Evolutionary conservation across 805 yeast species (phyloP).

Genomic region (Yarrowia hollandica): DNA sequence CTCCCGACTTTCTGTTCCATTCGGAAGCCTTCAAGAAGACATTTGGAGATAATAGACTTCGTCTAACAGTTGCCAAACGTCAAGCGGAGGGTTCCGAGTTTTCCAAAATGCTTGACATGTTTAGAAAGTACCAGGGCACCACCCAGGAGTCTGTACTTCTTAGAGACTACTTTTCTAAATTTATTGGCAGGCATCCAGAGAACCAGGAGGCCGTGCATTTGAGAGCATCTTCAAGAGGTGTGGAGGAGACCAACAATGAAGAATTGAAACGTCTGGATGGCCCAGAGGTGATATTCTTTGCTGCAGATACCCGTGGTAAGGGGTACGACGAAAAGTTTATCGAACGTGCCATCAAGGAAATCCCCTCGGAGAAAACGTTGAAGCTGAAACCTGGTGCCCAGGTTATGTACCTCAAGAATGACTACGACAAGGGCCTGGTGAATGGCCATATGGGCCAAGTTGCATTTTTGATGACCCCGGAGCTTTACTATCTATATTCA

Average conservation of each 20-base stretch:
- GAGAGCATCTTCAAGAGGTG: neutral
- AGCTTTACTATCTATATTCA: neutral
- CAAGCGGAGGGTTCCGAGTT: slow-evolving; percentile 6
- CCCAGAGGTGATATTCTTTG: neutral
- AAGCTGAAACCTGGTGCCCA: slow-evolving; percentile 13
- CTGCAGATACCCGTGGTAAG: neutral
- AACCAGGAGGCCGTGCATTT: neutral
- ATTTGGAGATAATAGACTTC: neutral
- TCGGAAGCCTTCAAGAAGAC: neutral
- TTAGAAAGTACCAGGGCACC: neutral
- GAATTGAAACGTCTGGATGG: neutral
- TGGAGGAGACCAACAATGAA: neutral
- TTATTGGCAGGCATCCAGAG: neutral
- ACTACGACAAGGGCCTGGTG: neutral
- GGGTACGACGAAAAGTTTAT: neutral
- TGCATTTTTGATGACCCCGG: neutral
- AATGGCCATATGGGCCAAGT: slow-evolving; percentile 25
- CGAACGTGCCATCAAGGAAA: neutral
- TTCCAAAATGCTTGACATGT: slow-evolving; percentile 5
- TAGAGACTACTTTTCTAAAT: neutral
- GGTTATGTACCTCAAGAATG: slow-evolving; percentile 1
- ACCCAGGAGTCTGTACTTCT: neutral
- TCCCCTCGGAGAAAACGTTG: neutral
- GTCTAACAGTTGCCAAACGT: slow-evolving; percentile 9
- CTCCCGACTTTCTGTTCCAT: slow-evolving; percentile 4